Conservation (phyloP, 371 early-diverging fungal genomes). For the Syncephalastrum racemosum region DNA sequence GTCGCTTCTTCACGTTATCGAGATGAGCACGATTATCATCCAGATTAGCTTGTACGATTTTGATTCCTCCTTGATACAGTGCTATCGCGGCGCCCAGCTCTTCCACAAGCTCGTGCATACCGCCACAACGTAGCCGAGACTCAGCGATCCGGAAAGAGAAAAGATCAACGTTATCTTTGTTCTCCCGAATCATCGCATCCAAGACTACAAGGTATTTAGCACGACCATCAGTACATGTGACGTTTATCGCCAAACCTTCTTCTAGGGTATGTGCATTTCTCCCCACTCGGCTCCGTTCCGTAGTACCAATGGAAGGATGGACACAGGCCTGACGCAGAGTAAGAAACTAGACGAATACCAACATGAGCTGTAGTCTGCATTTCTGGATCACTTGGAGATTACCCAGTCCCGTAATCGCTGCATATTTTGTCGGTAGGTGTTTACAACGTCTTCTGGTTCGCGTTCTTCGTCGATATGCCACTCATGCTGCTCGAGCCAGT, state of each 20-base stretch:
- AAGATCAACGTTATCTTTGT: slow-evolving; percentile 23
- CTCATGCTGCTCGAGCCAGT: slow-evolving; percentile 20
- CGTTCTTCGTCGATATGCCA: slow-evolving; percentile 18
- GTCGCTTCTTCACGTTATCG: neutral
- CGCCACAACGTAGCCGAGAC: slow-evolving; percentile 22
- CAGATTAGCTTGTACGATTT: no score
- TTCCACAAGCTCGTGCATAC: slow-evolving; percentile 34
- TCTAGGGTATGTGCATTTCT: slow-evolving; percentile 16
- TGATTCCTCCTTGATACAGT: slow-evolving; percentile 10
- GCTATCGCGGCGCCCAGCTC: slow-evolving; percentile 15
- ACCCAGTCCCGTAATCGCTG: slow-evolving; percentile 26
- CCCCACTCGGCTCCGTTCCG: slow-evolving; percentile 1
- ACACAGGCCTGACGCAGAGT: slow-evolving; percentile 38
- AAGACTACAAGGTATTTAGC: slow-evolving; percentile 32
- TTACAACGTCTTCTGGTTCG: slow-evolving; percentile 1
- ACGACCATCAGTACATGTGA: slow-evolving; percentile 1
- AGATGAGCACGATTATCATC: neutral
- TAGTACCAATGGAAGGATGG: slow-evolving; percentile 31
- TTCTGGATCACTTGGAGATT: neutral
- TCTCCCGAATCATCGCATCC: slow-evolving; percentile 44
- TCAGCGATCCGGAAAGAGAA: slow-evolving; percentile 11
- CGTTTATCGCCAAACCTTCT: slow-evolving; percentile 14
- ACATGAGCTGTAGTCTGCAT: neutral
- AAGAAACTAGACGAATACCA: slow-evolving; percentile 18
- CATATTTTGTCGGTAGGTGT: no score